Evolutionary conservation across 331 rosid species (phyloP), one percentile per base, ranked within the genome.

Genomic region (Rhamnella rubrinervis): DNA sequence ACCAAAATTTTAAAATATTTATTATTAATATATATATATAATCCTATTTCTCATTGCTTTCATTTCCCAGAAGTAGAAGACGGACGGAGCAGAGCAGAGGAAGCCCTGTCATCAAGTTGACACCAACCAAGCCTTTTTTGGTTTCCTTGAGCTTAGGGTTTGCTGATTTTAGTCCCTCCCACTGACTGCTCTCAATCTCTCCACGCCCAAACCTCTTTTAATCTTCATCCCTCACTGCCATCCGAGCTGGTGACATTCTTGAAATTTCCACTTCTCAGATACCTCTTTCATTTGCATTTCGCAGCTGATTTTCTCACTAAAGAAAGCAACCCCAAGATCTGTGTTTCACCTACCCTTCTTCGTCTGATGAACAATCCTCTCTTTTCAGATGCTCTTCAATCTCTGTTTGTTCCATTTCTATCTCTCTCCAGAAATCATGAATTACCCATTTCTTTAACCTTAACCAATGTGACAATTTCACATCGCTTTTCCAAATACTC

Each of bases 231-330:
- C 57, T 52, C n/a, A 8, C 7, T 52, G n/a, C 57, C 57, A 52
- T 17, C 18, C 18, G 8, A 7, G 21, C 21, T 1, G n/a, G 0
- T 52, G 15, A 15, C 15, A 11, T 4, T 18, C 46, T 57, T 63
- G 67, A 39, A 57, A 23, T 12, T 65, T 21, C 64, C 79, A 41
- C 70, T 47, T 60, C 59, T 65, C 28, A 55, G 23, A 44, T 71
- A 55, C 44, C 46, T 38, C 12, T 28, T 65, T 35, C 41, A 18
- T 41, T 57, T 46, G 6, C 55, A 35, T 21, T 7, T 39, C 66
- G 37, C 21, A 28, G 56, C 55, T 68, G n/a, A 40, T 18, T 47
- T 35, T 38, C 70, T 6, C 44, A 53, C 46, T 19, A 11, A 21
- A n/a, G 28, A 31, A 17, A 39, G 57, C 53, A 56, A 3, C 53